These are phyloP conservation scores for Eucalyptus paniculata DNA, from an alignment of 345 rosid species.

Conservation along the genomic window DNA sequence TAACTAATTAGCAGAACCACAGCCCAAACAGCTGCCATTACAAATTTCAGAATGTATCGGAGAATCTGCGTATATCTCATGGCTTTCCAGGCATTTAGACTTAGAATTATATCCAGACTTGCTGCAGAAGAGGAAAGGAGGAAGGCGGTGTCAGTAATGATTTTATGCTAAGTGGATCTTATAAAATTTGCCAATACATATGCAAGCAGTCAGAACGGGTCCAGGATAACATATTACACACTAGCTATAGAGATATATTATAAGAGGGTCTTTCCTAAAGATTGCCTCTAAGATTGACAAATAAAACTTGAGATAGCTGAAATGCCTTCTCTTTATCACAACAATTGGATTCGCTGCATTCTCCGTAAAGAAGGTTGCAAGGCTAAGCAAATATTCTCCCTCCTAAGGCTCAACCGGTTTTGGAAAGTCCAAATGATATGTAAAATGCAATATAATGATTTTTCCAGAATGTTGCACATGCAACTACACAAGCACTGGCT, in stretches of 20 bases:
- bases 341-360: neutral
- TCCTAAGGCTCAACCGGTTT: neutral
- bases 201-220: neutral
- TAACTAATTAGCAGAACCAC: conserved; percentile 71
- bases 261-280: neutral
- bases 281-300: neutral
- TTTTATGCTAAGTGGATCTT: neutral
- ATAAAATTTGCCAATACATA: neutral
- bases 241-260: neutral
- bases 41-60: conserved; percentile 69
- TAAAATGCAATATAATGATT: neutral
- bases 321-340: neutral
- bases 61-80: conserved; percentile 65
- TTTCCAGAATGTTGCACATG: neutral
- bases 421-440: neutral
- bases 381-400: neutral
- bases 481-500: neutral
- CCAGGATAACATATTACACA: neutral
- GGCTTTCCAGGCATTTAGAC: conserved; percentile 79
- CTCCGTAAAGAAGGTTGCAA: neutral
- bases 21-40: conserved; percentile 77
- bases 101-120: conserved; percentile 68
- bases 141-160: neutral
- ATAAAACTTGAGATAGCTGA: neutral
- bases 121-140: conserved; percentile 27